phyloP scores from a whole-genome alignment of 2,329 filamentous ascomycete species.

The Monosporascus ibericus region DNA sequence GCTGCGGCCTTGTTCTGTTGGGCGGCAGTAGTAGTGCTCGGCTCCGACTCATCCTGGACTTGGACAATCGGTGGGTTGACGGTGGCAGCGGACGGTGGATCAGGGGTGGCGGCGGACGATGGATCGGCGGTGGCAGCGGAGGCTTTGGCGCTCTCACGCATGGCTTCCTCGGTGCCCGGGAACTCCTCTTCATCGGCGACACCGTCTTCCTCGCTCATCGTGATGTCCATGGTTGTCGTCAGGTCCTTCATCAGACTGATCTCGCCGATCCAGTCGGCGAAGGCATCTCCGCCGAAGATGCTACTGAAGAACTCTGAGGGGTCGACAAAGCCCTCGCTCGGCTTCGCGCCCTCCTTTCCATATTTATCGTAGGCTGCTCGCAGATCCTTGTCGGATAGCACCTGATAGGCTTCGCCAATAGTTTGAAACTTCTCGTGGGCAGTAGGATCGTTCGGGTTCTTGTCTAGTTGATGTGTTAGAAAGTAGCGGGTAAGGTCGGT shows the following conservation, averaged over 20 bases:
- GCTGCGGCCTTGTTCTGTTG: conserved; percentile 22
- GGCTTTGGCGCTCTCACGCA: conserved; percentile 46
- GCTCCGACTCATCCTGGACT: conserved; percentile 25
- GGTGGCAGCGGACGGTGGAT: conserved; percentile 8
- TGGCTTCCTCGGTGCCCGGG: conserved; percentile 51
- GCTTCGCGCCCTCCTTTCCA: conserved; percentile 91
- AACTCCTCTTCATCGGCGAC: conserved; percentile 48
- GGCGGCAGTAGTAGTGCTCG: conserved; percentile 21
- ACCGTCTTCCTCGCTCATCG: conserved; percentile 71
- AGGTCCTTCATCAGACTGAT: conserved; percentile 98
- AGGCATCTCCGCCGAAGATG: conserved; percentile 96
- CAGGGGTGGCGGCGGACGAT: conserved; percentile 10
- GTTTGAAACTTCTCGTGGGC: conserved; percentile 92
- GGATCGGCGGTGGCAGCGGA: conserved; percentile 9
- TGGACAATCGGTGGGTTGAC: conserved; percentile 13
- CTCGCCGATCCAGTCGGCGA: conserved; percentile 94
- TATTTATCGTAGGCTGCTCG: conserved; percentile 93
- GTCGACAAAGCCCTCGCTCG: conserved; percentile 88
- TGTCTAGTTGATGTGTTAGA: conserved; percentile 53
- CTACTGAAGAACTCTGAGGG: conserved; percentile 96
- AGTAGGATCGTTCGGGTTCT: conserved; percentile 93
- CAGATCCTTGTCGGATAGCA: conserved; percentile 81
- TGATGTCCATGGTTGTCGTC: conserved; percentile 97
- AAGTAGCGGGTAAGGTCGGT: conserved; percentile 3
- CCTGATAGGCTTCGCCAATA: conserved; percentile 69